Base-by-base conservation (phyloP, 208 protist species). In the Leishmania amazonensis region DNA sequence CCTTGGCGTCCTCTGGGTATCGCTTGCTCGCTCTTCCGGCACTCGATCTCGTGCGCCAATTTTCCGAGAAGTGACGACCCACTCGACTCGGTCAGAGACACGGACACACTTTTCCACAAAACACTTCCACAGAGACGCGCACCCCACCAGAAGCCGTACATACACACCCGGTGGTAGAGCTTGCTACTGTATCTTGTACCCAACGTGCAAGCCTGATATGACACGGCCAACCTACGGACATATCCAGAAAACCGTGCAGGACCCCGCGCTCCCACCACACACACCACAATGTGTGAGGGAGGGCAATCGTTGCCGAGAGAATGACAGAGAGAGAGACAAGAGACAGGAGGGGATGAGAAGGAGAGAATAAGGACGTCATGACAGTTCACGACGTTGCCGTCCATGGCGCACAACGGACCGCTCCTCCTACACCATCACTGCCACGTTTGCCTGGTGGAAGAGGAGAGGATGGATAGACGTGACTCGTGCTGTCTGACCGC, bases 271-370 rank as follows among this genome's bases (percentile, higher is more conserved):
- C 31, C 31, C 31, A 35, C 31, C 31, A 35, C 31, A 35, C 31
- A 35, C 31, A 35, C 51, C 9, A 35, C 21, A 24, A 47, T 53
- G 49, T 58, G 72, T n/a, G 47, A 17, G 45, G 15, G 28, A 35
- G 5, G 15, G 45, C 24, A 45, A 31, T 40, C 42, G 42, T 74
- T 54, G 38, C 28, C 45, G 19, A 38, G 21, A 70, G 21, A 51
- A 71, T n/a, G 67, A 71, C 24, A 38, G 35, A 80, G 71, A 81
- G 45, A 68, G 83, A 81, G 67, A 83, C 74, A 85, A 65, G 58
- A 82, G 68, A 35, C 31, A 35, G 31, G 31, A 35, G 31, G 31
- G 31, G 31, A 35, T 35, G 31, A 70, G 54, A 45, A 75, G 42
- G 54, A 81, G 57, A 71, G 73, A 81, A 21, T 42, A 40, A 21